Conservation (phyloP, 306 rosid genomes). For the Delonix regia region DNA sequence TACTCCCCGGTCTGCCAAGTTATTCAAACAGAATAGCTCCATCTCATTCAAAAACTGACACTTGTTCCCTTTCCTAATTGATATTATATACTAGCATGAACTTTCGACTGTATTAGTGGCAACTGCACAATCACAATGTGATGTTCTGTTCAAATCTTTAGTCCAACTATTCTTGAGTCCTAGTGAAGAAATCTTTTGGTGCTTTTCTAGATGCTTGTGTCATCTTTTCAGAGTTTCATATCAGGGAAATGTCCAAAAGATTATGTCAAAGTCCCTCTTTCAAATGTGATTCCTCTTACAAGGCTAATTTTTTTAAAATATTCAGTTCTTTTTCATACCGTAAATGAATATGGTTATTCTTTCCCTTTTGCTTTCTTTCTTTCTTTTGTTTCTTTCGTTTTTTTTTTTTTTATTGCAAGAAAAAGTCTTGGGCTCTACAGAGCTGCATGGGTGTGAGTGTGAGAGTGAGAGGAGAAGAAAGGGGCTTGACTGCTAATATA, state of each 20-base stretch:
- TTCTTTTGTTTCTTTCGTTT: slow-evolving; percentile 36
- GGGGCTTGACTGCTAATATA: slow-evolving; percentile 26
- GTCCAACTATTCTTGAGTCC: slow-evolving; percentile 55
- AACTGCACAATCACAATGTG: slow-evolving; percentile 5
- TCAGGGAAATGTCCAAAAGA: slow-evolving; percentile 48
- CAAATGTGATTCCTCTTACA: slow-evolving; percentile 48
- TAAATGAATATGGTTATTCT: slow-evolving; percentile 1
- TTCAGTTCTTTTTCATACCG: slow-evolving; percentile 35
- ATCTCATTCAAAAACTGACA: slow-evolving; percentile 35
- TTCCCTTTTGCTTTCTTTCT: neutral
- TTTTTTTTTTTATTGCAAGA: neutral
- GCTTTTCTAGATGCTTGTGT: slow-evolving; percentile 73
- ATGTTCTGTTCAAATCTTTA: slow-evolving; percentile 55
- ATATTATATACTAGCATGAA: slow-evolving; percentile 32
- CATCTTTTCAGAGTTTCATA: slow-evolving; percentile 56
- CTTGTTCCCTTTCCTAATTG: slow-evolving; percentile 39
- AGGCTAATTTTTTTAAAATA: slow-evolving; percentile 37
- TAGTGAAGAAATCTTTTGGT: slow-evolving; percentile 49
- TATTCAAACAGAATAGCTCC: slow-evolving; percentile 38
- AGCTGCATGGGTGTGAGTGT: neutral
- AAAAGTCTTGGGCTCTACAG: neutral
- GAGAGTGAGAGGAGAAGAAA: neutral
- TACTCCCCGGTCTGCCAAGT: neutral
- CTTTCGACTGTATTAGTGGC: slow-evolving; percentile 37
- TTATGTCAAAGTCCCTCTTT: slow-evolving; percentile 51